phyloP scores from a whole-genome alignment of 352 stramenopile genomes.

The Phytopythium oedochilum region DNA sequence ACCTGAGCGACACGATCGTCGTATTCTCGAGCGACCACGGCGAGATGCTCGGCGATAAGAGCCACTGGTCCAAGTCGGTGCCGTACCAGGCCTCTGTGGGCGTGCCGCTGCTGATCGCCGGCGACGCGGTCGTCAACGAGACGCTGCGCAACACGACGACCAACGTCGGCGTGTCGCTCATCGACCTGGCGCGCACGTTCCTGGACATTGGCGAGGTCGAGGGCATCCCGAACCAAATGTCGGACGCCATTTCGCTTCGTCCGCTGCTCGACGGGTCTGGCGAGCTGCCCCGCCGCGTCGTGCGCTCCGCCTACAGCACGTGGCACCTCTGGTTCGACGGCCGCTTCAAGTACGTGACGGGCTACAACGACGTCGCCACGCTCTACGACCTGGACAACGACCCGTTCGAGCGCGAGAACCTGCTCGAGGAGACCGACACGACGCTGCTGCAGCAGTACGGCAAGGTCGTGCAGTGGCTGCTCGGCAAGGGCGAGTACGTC shows the following conservation, averaged over 20 bases:
- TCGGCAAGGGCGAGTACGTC: conserved; percentile 19
- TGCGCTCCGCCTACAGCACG: conserved; percentile 20
- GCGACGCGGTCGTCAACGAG: conserved; percentile 16
- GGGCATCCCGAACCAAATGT: conserved; percentile 21
- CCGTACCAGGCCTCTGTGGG: conserved; percentile 24
- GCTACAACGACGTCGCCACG: conserved; percentile 23
- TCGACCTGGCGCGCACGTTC: conserved; percentile 24
- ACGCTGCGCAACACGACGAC: conserved; percentile 17
- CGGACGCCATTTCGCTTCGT: conserved; percentile 19
- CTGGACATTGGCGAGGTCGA: conserved; percentile 24
- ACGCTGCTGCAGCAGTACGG: conserved; percentile 16
- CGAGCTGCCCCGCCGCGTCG: conserved; percentile 10
- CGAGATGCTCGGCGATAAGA: conserved; percentile 26
- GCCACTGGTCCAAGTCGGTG: conserved; percentile 21
- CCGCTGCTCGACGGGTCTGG: conserved; percentile 14
- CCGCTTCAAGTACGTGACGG: conserved; percentile 29
- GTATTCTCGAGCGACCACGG: conserved; percentile 29
- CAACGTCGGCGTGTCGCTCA: conserved; percentile 23
- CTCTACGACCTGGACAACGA: conserved; percentile 25
- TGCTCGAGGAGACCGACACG: conserved; percentile 14
- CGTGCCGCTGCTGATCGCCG: conserved; percentile 20
- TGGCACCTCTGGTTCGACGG: conserved; percentile 29
- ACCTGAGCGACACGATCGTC: conserved; percentile 23
- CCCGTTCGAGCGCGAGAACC: conserved; percentile 22
- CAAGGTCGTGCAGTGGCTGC: conserved; percentile 18